Evolutionary conservation across 768 basidiomycete species (phyloP), one percentile per base, ranked within the genome.

Genomic region (Russula foetens): DNA sequence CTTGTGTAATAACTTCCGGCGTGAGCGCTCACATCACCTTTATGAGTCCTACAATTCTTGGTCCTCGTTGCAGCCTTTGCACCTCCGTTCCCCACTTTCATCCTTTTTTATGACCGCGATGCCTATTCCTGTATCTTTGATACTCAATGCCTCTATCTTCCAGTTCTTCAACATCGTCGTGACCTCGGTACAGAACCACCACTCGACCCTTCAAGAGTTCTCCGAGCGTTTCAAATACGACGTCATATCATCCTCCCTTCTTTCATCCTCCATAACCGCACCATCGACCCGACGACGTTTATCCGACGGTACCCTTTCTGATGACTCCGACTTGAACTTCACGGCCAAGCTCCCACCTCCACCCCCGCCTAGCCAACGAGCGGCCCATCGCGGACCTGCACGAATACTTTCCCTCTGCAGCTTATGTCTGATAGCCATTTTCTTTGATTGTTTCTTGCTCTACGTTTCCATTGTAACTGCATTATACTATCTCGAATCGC

Each of bases 171-270:
- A 56, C 45, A 29, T 41, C n/a, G 33, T 56, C 43, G 52, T 66
- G 4, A 43, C 56, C 23, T 53, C 60, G 14, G 43, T 56, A 15
- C 57, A 65, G 44, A 45, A 53, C 15, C 43, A 47, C 6, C 49
- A 38, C 31, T 50, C 63, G 31, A 56, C 55, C 33, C 26, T 55
- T 21, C 63, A 45, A 17, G 56, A 64, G 41, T 65, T 66, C 52
- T 55, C 63, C 15, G 65, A 66, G 39, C 56, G 53, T n/a, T 66
- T 66, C 44, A 64, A 66, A 54, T 66, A 66, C 44, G 65, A 64
- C 17, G 56, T 66, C 39, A 66, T 66, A 38, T 66, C 65, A 15
- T 66, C 65, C 17, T 56, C 65, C 19, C 63, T 66, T 24, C 63
- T 66, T 26, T 64, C 65, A 21, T 60, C 65, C 23, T 65, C 65